These are phyloP conservation scores for Baorangia bicolor DNA, from an alignment of 768 basidiomycete species.

Conservation along the genomic window DNA sequence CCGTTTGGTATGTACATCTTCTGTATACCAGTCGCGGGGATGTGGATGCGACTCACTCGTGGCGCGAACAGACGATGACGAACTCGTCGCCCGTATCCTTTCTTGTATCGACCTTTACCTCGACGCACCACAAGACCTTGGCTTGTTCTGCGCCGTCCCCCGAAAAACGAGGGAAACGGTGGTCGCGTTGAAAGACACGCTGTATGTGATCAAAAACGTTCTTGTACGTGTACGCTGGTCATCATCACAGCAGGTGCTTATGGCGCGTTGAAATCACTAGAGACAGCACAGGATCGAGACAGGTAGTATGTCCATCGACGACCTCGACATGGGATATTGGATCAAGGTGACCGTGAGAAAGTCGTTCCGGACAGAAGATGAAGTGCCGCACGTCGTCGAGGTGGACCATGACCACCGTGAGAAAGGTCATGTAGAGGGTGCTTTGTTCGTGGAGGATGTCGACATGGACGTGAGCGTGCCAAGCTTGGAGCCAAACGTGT, in stretches of 20 bases:
- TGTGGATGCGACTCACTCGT: neutral
- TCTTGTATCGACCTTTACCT: constrained; percentile 3
- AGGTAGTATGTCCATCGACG: neutral
- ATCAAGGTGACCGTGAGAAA: constrained; percentile 1
- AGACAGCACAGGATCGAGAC: constrained; percentile 1
- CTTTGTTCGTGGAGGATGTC: neutral
- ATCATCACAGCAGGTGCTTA: neutral
- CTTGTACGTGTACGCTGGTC: constrained; percentile 10
- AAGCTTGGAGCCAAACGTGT: neutral
- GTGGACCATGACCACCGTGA: neutral
- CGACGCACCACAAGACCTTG: constrained; percentile 11
- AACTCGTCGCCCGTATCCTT: constrained; percentile 6
- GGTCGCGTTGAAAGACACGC: neutral
- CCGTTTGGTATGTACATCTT: constrained; percentile 15
- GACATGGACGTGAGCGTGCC: neutral
- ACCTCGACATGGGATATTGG: constrained; percentile 24
- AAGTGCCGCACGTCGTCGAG: neutral
- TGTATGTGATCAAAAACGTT: neutral
- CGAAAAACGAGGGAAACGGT: constrained; percentile 3
- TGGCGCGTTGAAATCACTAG: neutral
- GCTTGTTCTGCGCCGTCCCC: constrained; percentile 4
- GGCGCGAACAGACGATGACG: constrained; percentile 2
- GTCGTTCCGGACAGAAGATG: neutral
- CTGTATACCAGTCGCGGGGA: neutral
- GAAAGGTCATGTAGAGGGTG: neutral